Conservation (phyloP, 208 protist genomes). For the Giardia duodenalis region DNA sequence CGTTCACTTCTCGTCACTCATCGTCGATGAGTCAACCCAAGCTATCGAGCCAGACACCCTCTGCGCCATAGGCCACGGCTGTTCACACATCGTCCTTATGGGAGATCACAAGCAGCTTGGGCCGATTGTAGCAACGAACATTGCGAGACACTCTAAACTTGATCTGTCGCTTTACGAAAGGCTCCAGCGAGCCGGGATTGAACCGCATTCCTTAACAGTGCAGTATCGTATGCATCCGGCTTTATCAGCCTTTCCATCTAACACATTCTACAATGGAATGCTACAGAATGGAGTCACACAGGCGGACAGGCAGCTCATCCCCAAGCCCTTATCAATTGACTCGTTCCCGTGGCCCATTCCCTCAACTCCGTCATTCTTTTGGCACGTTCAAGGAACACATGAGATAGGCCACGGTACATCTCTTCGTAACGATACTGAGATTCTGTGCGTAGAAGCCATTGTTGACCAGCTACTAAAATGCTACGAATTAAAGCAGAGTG, state of each 20-base stretch:
- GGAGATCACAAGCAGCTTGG: slow-evolving; percentile 82
- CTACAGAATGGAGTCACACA: slow-evolving; percentile 74
- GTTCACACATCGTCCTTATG: slow-evolving; percentile 68
- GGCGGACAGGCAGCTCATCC: slow-evolving; percentile 46
- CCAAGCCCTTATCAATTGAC: slow-evolving; percentile 54
- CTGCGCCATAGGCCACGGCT: slow-evolving; percentile 73
- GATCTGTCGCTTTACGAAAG: slow-evolving; percentile 76
- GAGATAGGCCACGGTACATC: slow-evolving; percentile 58
- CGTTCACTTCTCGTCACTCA: slow-evolving; percentile 66
- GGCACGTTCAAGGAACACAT: neutral
- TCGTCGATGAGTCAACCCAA: slow-evolving; percentile 86
- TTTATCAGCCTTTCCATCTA: slow-evolving; percentile 74
- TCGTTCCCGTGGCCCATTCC: neutral
- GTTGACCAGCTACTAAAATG: slow-evolving; percentile 62
- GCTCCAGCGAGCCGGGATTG: slow-evolving; percentile 61
- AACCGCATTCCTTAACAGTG: slow-evolving; percentile 67
- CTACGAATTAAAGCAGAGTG: slow-evolving; percentile 51
- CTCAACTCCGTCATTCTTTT: neutral
- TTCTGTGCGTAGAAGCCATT: slow-evolving; percentile 67
- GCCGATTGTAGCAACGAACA: slow-evolving; percentile 74
- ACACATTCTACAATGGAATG: slow-evolving; percentile 82
- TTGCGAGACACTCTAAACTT: slow-evolving; percentile 64
- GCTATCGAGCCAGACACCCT: slow-evolving; percentile 76
- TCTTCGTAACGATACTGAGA: slow-evolving; percentile 69
- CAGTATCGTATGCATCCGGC: slow-evolving; percentile 93